Conservation (phyloP, 2,329 filamentous ascomycete genomes). For the Xylariales sp. region DNA sequence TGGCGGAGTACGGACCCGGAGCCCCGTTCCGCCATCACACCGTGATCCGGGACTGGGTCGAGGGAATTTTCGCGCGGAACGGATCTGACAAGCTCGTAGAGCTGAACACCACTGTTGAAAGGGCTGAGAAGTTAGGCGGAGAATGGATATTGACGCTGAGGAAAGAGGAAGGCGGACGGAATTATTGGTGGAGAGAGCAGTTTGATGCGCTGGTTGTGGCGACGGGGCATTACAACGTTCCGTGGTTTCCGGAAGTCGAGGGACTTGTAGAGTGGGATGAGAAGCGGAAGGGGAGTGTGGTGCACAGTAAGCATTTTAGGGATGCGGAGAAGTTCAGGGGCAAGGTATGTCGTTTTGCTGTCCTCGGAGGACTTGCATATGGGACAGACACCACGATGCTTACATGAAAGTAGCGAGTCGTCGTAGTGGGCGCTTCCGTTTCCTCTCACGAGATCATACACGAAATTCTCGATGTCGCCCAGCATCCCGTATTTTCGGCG, state of each 20-base stretch:
- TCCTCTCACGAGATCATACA: slow-evolving; percentile 54
- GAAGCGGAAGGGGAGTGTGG: slow-evolving; percentile 44
- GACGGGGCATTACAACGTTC: slow-evolving; percentile 61
- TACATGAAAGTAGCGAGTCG: slow-evolving; percentile 44
- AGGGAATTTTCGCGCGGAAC: slow-evolving; percentile 30
- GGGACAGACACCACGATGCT: no score
- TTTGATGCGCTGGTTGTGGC: slow-evolving; percentile 64
- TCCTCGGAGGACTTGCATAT: no score
- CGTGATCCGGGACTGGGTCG: slow-evolving; percentile 48
- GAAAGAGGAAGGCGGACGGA: slow-evolving; percentile 32
- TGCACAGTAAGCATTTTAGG: slow-evolving; percentile 69
- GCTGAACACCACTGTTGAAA: slow-evolving; percentile 54
- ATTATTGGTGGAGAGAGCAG: slow-evolving; percentile 32
- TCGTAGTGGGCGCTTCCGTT: slow-evolving; percentile 54
- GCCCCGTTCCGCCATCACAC: slow-evolving; percentile 53
- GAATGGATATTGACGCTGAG: slow-evolving; percentile 48
- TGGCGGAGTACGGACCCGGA: slow-evolving; percentile 43
- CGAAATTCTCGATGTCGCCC: slow-evolving; percentile 41
- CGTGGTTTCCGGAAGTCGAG: slow-evolving; percentile 52
- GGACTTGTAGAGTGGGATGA: slow-evolving; percentile 54
- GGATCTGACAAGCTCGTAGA: slow-evolving; percentile 32
- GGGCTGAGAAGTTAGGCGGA: slow-evolving; percentile 37
- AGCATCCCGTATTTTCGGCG: slow-evolving; percentile 44
- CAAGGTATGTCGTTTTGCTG: slow-evolving; percentile 24
- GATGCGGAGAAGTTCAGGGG: slow-evolving; percentile 22